Conservation (phyloP, 2,329 filamentous ascomycete genomes). For the Aspergillus eucalypticola region DNA sequence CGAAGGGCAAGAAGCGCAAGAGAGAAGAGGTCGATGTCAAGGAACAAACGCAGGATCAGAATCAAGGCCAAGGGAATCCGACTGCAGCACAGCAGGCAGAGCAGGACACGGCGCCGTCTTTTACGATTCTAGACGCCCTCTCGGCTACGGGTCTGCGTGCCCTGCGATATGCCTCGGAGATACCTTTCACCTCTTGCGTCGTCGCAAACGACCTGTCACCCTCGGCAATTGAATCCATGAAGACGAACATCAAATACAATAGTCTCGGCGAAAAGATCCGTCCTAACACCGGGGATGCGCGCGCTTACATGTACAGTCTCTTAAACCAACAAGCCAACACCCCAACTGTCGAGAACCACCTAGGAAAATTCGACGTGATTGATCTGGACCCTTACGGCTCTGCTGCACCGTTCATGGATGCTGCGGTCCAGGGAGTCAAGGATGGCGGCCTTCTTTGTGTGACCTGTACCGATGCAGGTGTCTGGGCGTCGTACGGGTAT, state of each 20-base stretch:
- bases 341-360: slow-evolving; percentile 39
- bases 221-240: slow-evolving; percentile 76
- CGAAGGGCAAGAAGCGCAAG: slow-evolving; percentile 42
- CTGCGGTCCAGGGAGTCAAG: slow-evolving; percentile 80
- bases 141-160: slow-evolving; percentile 92
- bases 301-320: slow-evolving; percentile 84
- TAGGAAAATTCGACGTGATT: slow-evolving; percentile 81
- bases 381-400: slow-evolving; percentile 96
- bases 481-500: slow-evolving; percentile 93
- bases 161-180: slow-evolving; percentile 85
- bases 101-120: slow-evolving; percentile 47
- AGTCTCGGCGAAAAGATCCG: slow-evolving; percentile 68
- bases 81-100: slow-evolving; percentile 24
- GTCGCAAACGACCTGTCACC: slow-evolving; percentile 87
- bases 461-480: slow-evolving; percentile 92
- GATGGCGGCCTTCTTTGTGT: slow-evolving; percentile 91
- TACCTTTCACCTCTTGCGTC: slow-evolving; percentile 77
- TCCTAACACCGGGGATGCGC: slow-evolving; percentile 77
- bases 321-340: slow-evolving; percentile 47
- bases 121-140: slow-evolving; percentile 90
- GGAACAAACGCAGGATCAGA: slow-evolving; percentile 20
- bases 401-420: slow-evolving; percentile 87
- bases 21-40: slow-evolving; percentile 29
- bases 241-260: slow-evolving; percentile 83
- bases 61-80: slow-evolving; percentile 24